phyloP scores from a whole-genome alignment of 2,329 filamentous ascomycete genomes.

The Fusarium xyrophilum region DNA sequence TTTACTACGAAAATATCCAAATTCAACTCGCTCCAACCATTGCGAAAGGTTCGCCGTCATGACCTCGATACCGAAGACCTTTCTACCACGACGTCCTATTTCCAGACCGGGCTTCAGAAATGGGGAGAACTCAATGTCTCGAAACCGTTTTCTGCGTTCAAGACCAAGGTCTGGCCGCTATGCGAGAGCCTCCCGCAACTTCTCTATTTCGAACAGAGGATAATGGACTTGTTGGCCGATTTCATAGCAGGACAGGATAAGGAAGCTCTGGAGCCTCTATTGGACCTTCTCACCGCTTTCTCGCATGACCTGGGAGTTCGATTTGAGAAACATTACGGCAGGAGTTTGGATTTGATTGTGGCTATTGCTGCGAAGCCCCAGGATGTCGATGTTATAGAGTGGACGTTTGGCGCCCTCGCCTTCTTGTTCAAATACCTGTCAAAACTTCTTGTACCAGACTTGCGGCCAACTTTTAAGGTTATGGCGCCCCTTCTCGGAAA shows the following conservation, averaged over 20 bases:
- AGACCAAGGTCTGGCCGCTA: conserved; percentile 74
- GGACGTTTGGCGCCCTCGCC: conserved; percentile 92
- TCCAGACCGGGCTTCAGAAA: conserved; percentile 80
- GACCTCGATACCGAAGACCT: conserved; percentile 81
- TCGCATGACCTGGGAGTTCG: conserved; percentile 88
- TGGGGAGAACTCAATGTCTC: conserved; percentile 94
- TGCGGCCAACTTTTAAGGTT: conserved; percentile 83
- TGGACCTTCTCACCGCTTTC: conserved; percentile 89
- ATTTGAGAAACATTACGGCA: conserved; percentile 88
- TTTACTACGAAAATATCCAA: conserved; percentile 91
- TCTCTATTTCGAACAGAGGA: conserved; percentile 85
- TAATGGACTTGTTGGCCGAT: conserved; percentile 77
- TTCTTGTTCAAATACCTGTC: conserved; percentile 98
- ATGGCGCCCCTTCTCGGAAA: conserved; percentile 86
- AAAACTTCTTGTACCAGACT: conserved; percentile 81
- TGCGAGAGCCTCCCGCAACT: conserved; percentile 93
- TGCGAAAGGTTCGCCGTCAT: conserved; percentile 86
- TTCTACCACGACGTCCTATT: conserved; percentile 82
- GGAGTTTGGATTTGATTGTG: conserved; percentile 76
- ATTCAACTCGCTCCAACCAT: conserved; percentile 86
- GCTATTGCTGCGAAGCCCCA: conserved; percentile 78
- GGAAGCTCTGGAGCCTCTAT: conserved; percentile 81
- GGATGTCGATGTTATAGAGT: conserved; percentile 91
- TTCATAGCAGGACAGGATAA: conserved; percentile 81
- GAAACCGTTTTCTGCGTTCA: conserved; percentile 78